Evolutionary conservation across 1,139 yeast genomes (phyloP).

Genomic region (Geotrichum restrictum): DNA sequence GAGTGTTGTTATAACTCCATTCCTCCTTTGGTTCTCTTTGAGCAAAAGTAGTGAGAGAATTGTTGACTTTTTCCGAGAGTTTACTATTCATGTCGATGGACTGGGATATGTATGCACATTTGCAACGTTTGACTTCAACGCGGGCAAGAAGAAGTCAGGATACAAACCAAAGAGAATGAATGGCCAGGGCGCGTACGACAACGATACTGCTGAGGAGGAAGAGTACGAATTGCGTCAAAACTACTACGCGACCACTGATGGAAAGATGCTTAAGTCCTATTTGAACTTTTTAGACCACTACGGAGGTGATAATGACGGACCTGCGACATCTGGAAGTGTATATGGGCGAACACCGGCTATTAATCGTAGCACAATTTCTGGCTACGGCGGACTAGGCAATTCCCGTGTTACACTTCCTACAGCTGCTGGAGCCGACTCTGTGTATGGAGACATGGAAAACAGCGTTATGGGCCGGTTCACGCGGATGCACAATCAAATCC

Average conservation of each 20-base stretch:
- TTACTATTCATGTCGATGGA: slow-evolving; percentile 87
- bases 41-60: slow-evolving; percentile 70
- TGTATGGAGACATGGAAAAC: slow-evolving; percentile 26
- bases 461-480: slow-evolving; percentile 34
- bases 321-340: slow-evolving; percentile 15
- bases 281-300: slow-evolving; percentile 82
- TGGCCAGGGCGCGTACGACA: slow-evolving; percentile 24
- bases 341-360: slow-evolving; percentile 11
- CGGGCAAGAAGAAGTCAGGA: slow-evolving; percentile 45
- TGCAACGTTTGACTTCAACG: slow-evolving; percentile 81
- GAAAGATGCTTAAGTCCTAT: slow-evolving; percentile 89
- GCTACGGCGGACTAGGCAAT: background rate
- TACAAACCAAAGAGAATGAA: slow-evolving; percentile 25
- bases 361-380: background rate
- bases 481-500: slow-evolving; percentile 18
- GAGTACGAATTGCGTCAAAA: slow-evolving; percentile 32
- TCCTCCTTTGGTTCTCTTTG: slow-evolving; percentile 76
- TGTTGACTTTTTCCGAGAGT: slow-evolving; percentile 85
- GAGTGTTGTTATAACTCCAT: slow-evolving; percentile 80
- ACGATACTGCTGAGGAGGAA: slow-evolving; percentile 10
- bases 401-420: slow-evolving; percentile 1
- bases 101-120: slow-evolving; percentile 90
- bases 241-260: slow-evolving; percentile 58
- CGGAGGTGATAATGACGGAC: slow-evolving; percentile 41
- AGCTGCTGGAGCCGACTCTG: background rate